Percentiles rank a stretch among this genome's conserved stretches.
These are phyloP conservation scores for Hymenoscyphus repandus DNA, from an alignment of 2,329 filamentous ascomycete genomes.

Conservation along the genomic window DNA sequence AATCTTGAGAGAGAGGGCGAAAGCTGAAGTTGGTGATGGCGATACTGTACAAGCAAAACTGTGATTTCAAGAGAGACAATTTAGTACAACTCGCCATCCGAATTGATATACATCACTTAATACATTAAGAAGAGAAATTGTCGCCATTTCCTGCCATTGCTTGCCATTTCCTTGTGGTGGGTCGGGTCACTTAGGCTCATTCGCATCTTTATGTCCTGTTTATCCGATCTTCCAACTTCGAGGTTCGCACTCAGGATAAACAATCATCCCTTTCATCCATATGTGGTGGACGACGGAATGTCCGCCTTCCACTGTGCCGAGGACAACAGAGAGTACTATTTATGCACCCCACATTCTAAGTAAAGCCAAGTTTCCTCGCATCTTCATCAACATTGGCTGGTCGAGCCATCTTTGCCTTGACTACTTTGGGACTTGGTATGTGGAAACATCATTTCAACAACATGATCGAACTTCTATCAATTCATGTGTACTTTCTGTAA, in stretches of 20 bases:
- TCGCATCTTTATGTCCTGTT: background rate
- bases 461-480: no score
- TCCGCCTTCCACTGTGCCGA: constrained; percentile 1
- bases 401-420: no score
- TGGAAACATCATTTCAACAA: no score
- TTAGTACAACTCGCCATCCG: background rate
- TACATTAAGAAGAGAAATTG: no score
- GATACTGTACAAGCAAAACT: constrained; percentile 11
- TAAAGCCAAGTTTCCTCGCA: background rate
- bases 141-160: background rate
- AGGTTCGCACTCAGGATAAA: background rate
- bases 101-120: no score
- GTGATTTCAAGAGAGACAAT: background rate
- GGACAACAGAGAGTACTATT: background rate
- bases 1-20: constrained; percentile 38
- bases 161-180: background rate
- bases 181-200: background rate
- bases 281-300: background rate
- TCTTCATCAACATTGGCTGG: background rate
- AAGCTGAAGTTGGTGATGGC: constrained; percentile 19
- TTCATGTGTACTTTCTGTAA: no score
- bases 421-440: no score
- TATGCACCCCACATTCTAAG: background rate
- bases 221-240: background rate
- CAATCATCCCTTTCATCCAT: constrained; percentile 3